Evolutionary conservation across 2,329 filamentous ascomycete genomes (phyloP).

Genomic region (Neopestalotiopsis sp.): DNA sequence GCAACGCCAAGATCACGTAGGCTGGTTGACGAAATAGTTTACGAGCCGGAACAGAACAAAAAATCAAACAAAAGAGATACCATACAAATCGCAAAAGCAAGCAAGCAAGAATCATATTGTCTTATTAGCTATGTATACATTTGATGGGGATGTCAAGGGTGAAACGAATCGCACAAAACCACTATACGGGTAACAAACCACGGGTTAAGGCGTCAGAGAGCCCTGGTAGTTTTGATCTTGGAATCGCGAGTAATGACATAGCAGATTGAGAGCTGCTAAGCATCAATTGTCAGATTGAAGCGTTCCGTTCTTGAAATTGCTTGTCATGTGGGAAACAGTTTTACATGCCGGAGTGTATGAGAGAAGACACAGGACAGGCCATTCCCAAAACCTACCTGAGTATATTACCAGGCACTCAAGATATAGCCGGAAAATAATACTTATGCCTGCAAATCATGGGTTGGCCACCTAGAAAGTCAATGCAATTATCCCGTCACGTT

Average conservation of each 20-base stretch:
- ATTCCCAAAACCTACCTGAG: neutral
- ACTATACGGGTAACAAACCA: conserved; percentile 31
- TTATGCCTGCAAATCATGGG: neutral
- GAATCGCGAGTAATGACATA: conserved; percentile 57
- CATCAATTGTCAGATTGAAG: conserved; percentile 57
- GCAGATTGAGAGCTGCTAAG: conserved; percentile 59
- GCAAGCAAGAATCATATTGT: neutral
- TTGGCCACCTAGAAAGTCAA: neutral
- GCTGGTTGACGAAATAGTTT: conserved; percentile 12
- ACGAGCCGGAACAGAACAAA: conserved; percentile 15
- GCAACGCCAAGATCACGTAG: conserved; percentile 69
- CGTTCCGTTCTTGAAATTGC: conserved; percentile 41
- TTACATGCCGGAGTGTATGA: neutral
- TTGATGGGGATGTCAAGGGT: conserved; percentile 57
- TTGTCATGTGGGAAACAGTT: neutral
- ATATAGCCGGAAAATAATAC: neutral
- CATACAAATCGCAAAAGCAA: neutral
- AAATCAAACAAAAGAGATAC: conserved; percentile 3
- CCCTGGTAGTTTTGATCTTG: conserved; percentile 59
- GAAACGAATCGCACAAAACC: conserved; percentile 66
- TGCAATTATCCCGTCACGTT: neutral
- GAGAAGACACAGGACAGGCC: neutral
- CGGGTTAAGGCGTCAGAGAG: conserved; percentile 63
- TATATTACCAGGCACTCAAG: neutral
- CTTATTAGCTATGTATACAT: conserved; percentile 13